Evolutionary conservation across 371 early-diverging fungal genomes (phyloP).

Genomic region (Choanephora cucurbitarum): DNA sequence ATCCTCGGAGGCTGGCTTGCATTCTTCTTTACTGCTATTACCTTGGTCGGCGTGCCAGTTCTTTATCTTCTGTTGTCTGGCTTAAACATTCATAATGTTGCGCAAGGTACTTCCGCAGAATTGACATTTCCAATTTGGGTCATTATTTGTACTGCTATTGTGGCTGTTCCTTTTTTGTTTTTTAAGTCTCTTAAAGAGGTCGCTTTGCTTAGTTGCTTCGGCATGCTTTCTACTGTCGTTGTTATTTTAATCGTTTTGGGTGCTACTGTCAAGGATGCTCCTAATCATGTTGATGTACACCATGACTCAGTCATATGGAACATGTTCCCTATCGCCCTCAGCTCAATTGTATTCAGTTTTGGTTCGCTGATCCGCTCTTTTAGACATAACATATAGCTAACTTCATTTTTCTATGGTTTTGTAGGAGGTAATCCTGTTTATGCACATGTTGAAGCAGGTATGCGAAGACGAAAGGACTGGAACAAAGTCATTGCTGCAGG

Average conservation of each 20-base stretch:
- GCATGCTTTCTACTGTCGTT: conserved; percentile 31
- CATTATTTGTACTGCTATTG: conserved; percentile 59
- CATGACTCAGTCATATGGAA: conserved; percentile 49
- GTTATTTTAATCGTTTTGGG: conserved; percentile 32
- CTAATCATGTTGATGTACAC: conserved; percentile 18
- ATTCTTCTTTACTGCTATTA: conserved; percentile 65
- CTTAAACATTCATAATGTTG: conserved; percentile 56
- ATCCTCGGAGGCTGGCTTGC: conserved; percentile 59
- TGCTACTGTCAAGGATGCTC: conserved; percentile 22
- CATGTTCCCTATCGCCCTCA: conserved; percentile 60
- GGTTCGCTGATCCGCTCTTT: no score
- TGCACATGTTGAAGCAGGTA: conserved; percentile 75
- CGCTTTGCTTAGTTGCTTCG: conserved; percentile 49
- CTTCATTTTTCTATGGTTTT: conserved; percentile 2
- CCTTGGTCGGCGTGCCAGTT: conserved; percentile 67
- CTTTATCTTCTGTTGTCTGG: conserved; percentile 77
- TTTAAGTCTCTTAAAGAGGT: conserved; percentile 78
- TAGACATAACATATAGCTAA: no score
- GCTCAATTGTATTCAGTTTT: conserved; percentile 63
- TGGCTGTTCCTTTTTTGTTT: conserved; percentile 69
- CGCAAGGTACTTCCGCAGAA: conserved; percentile 27
- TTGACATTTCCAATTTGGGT: conserved; percentile 58
- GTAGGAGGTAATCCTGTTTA: conserved; percentile 35
- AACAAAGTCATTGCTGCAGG: conserved; percentile 70
- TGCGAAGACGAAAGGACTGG: conserved; percentile 78